Base-by-base conservation (phyloP, 2,329 filamentous ascomycete species). In the Aureobasidium leucospermi region DNA sequence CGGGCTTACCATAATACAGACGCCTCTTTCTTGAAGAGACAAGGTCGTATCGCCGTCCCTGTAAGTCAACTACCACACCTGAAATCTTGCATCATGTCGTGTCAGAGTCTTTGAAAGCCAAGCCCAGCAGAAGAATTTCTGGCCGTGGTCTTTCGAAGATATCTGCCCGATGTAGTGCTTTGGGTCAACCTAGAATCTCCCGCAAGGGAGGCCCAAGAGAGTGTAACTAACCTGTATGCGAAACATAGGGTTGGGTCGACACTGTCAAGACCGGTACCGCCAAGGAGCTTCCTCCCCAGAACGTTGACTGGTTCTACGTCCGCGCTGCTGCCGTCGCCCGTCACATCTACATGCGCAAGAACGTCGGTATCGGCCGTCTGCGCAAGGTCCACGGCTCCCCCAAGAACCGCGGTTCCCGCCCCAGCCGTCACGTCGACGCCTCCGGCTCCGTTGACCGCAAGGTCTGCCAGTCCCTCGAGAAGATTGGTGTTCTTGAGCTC, bases 291-390 rank as follows among this genome's bases (percentile, higher is more conserved):
- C 93, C 93, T 74, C 94, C 93, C 74, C 92, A 97, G 86, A 88
- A 92, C 79, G 90, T 92, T 76, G 94, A 99, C 85, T 99, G 94
- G 94, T 95, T 84, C 82, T 88, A 88, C 81, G 76, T 86, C 76
- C 92, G 94, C 75, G 92, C 93, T 73, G 94, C 94, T 71, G 86
- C 93, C 68, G 88, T 99, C 76, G 94, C 94, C 74, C 91, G 92
- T 75, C 93, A 97, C 85, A 87, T 99, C 84, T 99, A 99, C 85
- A 85, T 99, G 78, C 89, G 94, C 83, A 99, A 99, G 86, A 96
- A 92, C 66, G 92, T 99, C 76, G 94, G 94, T 85, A 90, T 99
- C 70, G 94, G 94, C 80, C 91, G 94, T 75, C 87, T 99, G 71
- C 89, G 93, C 79, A 96, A 96, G 84, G 89, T 88, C 67, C 94